These are phyloP conservation scores for Fusarium heterosporum DNA, from an alignment of 2,329 filamentous ascomycete species.

Conservation along the genomic window DNA sequence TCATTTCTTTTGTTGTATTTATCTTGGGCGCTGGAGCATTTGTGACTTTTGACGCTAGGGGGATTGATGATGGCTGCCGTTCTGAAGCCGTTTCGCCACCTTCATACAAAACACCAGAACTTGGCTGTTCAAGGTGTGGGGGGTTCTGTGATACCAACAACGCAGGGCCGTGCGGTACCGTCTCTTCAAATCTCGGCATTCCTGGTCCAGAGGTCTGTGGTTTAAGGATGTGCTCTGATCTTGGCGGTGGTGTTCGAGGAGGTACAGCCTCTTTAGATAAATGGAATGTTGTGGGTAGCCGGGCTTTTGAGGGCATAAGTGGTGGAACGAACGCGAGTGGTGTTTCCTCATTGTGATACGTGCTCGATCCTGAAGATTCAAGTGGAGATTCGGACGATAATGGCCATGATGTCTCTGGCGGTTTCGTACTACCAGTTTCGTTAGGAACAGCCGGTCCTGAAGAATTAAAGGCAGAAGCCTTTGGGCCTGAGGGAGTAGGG, in stretches of 20 bases:
- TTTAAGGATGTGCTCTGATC: conserved; percentile 12
- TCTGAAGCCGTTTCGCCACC: conserved; percentile 3
- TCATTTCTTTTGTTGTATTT: not conserved
- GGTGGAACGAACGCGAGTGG: conserved; percentile 5
- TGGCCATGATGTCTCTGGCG: conserved; percentile 19
- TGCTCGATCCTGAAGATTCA: conserved; percentile 28
- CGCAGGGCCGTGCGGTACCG: conserved; percentile 11
- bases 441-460: not conserved
- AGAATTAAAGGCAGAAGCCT: not conserved
- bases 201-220: conserved; percentile 2
- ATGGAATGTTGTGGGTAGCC: not conserved
- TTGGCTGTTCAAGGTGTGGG: conserved; percentile 19
- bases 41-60: not conserved
- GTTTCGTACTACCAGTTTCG: not conserved
- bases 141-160: conserved; percentile 26
- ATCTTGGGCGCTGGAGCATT: not conserved
- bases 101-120: conserved; percentile 17
- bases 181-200: conserved; percentile 21
- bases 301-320: not conserved
- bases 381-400: conserved; percentile 25
- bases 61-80: conserved; percentile 4
- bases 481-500: conserved; percentile 3
- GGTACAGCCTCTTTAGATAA: conserved; percentile 16
- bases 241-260: conserved; percentile 27
- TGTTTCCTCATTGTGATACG: conserved; percentile 19